These are phyloP conservation scores for Calocera viscosa DNA, from an alignment of 768 basidiomycete genomes.

Conservation along the genomic window DNA sequence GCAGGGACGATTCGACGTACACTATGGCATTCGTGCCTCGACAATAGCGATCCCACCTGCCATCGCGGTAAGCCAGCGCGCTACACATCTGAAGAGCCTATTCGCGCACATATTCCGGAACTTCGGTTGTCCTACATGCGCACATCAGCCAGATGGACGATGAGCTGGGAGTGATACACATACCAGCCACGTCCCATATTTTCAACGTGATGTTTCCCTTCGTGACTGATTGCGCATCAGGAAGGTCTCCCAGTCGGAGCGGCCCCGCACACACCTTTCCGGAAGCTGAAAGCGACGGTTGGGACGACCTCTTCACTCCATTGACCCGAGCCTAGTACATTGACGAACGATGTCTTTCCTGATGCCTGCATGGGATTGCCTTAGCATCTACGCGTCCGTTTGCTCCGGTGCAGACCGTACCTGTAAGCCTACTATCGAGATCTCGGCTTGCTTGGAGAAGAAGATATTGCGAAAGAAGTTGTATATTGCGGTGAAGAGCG, in stretches of 20 bases:
- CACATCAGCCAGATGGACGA: background rate
- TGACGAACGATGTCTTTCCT: slow-evolving; percentile 89
- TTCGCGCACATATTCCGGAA: slow-evolving; percentile 83
- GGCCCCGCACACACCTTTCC: slow-evolving; percentile 33
- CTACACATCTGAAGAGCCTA: background rate
- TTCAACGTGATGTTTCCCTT: slow-evolving; percentile 86
- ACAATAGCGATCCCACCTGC: slow-evolving; percentile 51
- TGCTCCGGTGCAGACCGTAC: slow-evolving; percentile 28
- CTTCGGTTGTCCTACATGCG: slow-evolving; percentile 62
- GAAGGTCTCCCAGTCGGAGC: slow-evolving; percentile 1
- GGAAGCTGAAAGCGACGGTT: slow-evolving; percentile 85
- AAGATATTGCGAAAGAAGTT: slow-evolving; percentile 35
- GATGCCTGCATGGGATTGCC: slow-evolving; percentile 47
- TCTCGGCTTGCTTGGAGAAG: slow-evolving; percentile 77
- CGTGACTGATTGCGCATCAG: slow-evolving; percentile 33
- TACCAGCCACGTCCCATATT: slow-evolving; percentile 91
- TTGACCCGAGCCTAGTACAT: slow-evolving; percentile 68
- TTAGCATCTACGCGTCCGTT: slow-evolving; percentile 1
- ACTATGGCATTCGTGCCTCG: slow-evolving; percentile 85
- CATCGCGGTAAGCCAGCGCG: background rate
- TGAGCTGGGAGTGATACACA: slow-evolving; percentile 17
- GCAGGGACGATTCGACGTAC: slow-evolving; percentile 35
- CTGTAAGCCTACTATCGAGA: slow-evolving; percentile 85
- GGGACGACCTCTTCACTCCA: slow-evolving; percentile 97
- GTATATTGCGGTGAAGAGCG: slow-evolving; percentile 1